A percentile compares a stretch with the other conserved stretches of the same genome.
These are phyloP conservation scores for Mortierella alpina DNA, from an alignment of 192 early-diverging fungal species.

Conservation along the genomic window DNA sequence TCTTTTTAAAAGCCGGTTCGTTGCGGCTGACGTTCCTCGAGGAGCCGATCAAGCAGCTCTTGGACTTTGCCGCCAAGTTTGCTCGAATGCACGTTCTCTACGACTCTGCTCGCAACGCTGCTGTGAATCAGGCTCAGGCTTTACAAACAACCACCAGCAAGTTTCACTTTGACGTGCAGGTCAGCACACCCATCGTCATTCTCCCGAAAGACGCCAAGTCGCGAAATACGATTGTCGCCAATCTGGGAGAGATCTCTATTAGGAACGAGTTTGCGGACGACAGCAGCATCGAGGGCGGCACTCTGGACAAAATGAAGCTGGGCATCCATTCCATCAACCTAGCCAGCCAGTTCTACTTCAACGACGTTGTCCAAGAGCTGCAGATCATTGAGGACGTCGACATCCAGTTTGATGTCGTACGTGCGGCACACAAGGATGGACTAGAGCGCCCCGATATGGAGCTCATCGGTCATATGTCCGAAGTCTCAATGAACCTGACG, in stretches of 20 bases:
- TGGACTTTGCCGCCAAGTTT: constrained; percentile 88
- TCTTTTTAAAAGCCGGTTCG: constrained; percentile 84
- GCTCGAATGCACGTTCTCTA: constrained; percentile 86
- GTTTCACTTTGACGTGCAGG: constrained; percentile 87
- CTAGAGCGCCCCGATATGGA: constrained; percentile 68
- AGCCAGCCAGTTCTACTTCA: constrained; percentile 60
- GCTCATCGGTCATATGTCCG: constrained; percentile 74
- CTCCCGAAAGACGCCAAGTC: constrained; percentile 74
- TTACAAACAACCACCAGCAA: constrained; percentile 81
- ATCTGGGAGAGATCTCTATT: constrained; percentile 90
- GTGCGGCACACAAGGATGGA: constrained; percentile 63
- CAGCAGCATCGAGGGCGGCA: constrained; percentile 59
- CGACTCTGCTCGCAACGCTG: constrained; percentile 89
- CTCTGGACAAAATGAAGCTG: constrained; percentile 71
- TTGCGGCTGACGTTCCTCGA: constrained; percentile 85
- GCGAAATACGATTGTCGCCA: constrained; percentile 76
- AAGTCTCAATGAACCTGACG: constrained; percentile 82
- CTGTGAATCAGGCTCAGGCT: constrained; percentile 80
- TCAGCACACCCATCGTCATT: constrained; percentile 87
- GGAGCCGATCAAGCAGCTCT: constrained; percentile 74
- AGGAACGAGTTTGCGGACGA: constrained; percentile 77
- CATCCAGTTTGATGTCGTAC: constrained; percentile 75
- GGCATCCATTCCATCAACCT: constrained; percentile 70
- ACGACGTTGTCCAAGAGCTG: constrained; percentile 62
- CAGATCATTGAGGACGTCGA: constrained; percentile 91